Evolutionary conservation across 2,329 filamentous ascomycete species (phyloP), one percentile per base, ranked within the genome.

Genomic region (Venturia carpophila): DNA sequence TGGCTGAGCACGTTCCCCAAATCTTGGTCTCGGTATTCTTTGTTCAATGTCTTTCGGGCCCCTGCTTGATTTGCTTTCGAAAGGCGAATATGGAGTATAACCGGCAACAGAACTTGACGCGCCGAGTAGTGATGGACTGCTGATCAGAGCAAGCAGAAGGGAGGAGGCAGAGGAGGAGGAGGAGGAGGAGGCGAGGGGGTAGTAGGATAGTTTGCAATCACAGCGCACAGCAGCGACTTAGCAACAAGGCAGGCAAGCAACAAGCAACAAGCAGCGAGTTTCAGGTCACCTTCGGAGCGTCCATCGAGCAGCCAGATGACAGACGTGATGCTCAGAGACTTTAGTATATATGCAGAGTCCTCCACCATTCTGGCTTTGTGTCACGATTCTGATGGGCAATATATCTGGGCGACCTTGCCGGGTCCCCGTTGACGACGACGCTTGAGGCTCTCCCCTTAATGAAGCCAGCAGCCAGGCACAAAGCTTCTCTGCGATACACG

Each of bases 401-500:
- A 76, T 76, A 75, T 75, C 70, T 68, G 68, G 72, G 71, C 72
- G 69, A 75, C 70, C 72, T 68, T 69, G 65, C 52, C 64, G 52
- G 30, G 69, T 69, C 63, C 39, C 60, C 69, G 70, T 72, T 68
- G 69, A 73, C 68, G 71, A 71, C 69, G 71, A 71, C 69, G 73
- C 71, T 71, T 73, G 71, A 69, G 68, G 70, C 69, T 65, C 62
- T 62, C 43, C 60, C 62, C 62, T 68, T 73, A 69, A 69, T 65
- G 67, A 68, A 68, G 68, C 41, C 62, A 71, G 70, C 70, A 72
- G 72, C 74, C 74, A 76, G 75, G 74, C 69, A 77, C 75, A 71
- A 71, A 45, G 71, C 70, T 45, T 10, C 70, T 70, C 70, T 73
- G 74, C 73, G 71, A 74, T 73, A 72, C 71, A 71, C 69, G 37